Evolutionary conservation across 1,284 basidiomycete genomes (phyloP), one percentile per base, ranked within the genome.

Genomic region (Leucoagaricus sp.): DNA sequence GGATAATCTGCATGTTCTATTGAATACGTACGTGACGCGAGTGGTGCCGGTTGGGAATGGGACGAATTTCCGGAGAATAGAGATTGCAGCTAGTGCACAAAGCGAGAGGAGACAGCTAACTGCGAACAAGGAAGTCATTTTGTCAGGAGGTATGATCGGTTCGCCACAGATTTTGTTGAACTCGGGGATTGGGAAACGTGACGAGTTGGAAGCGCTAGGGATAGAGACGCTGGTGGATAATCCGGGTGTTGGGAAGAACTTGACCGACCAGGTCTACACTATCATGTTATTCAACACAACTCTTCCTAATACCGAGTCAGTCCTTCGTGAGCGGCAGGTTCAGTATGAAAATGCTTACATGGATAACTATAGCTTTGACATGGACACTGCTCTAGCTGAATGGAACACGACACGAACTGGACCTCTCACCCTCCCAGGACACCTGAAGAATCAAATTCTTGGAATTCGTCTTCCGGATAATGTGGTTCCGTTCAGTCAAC

Each of bases 1-100:
- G 23, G 51, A 50, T 1, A 81, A 81, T 58, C 67, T 79, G 1
- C 70, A 71, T 40, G 68, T 80, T 38, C 69, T 75, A 4, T 61
- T 76, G 23, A 60, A 69, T 15, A 71, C 71, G 1, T 63, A 65
- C 23, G 67, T 65, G 12, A 62, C 63, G 9, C 62, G 66, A 6
- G 56, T 68, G 2, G 28, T 66, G 13, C 60, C 58, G 1, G 34
- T 55, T 56, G 58, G 42, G 15, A 41, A 46, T 26, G 17, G 17
- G 13, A 55, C 25, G 15, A 28, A 34, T 33, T 52, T 60, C 33
- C 56, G 48, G n/a, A 26, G 51, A 23, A 26, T 60, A 8, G 29
- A 55, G n/a, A 46, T 55, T 49, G 53, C 49, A 8, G 31, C 21
- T 5, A 49, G 55, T 49, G 53, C 13, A 31, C 47, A 53, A 26